Evolutionary conservation across 2,329 filamentous ascomycete species (phyloP).

Genomic region (Apiospora koreana): DNA sequence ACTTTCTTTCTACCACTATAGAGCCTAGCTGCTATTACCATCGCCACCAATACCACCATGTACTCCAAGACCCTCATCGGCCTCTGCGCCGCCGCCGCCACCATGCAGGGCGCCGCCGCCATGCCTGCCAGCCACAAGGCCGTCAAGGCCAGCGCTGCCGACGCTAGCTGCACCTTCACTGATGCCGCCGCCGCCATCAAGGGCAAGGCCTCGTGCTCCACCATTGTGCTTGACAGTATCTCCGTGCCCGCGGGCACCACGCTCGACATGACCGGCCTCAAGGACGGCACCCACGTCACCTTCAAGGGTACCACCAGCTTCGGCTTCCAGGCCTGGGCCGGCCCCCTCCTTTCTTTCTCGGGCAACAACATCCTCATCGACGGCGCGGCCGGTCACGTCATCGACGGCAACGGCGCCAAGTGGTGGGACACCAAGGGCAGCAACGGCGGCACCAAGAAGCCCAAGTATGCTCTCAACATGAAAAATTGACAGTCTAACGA

Average conservation of each 20-base stretch:
- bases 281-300: conserved; percentile 46
- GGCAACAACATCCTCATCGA: conserved; percentile 57
- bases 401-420: conserved; percentile 56
- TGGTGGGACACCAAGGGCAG: conserved; percentile 65
- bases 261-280: conserved; percentile 57
- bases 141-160: not conserved
- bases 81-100: conserved; percentile 10
- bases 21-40: not conserved
- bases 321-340: conserved; percentile 65
- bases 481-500: no score
- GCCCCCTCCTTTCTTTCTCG: conserved; percentile 63
- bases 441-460: conserved; percentile 64
- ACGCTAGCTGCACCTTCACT: conserved; percentile 52
- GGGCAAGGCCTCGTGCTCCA: conserved; percentile 52
- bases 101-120: not conserved
- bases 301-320: conserved; percentile 65
- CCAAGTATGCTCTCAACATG: conserved; percentile 26
- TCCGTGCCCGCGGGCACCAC: conserved; percentile 59
- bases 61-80: conserved; percentile 3
- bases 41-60: not conserved
- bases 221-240: conserved; percentile 54
- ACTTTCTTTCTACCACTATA: not conserved
- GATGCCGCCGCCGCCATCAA: conserved; percentile 48
- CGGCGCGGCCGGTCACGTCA: conserved; percentile 50
- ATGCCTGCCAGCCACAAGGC: not conserved